These are phyloP conservation scores for Collybia nuda DNA, from an alignment of 768 basidiomycete species.

Conservation along the genomic window DNA sequence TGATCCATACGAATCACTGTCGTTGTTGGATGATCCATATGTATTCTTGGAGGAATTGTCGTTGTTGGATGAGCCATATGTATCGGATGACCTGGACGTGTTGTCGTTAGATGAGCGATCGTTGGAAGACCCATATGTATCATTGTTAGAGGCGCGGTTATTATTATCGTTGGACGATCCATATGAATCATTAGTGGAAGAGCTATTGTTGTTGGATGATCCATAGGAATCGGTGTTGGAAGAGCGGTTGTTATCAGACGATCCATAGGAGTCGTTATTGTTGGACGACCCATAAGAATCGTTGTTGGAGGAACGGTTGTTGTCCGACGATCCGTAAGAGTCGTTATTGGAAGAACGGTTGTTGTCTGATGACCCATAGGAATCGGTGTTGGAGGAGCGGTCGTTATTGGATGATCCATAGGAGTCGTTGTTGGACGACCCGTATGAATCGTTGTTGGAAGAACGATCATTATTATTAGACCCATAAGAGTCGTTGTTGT, in stretches of 20 bases:
- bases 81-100: constrained; percentile 16
- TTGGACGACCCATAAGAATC: constrained; percentile 20
- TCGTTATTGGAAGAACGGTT: constrained; percentile 4
- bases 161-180: constrained; percentile 12
- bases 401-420: constrained; percentile 26
- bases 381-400: constrained; percentile 23
- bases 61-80: constrained; percentile 4
- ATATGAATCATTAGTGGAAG: constrained; percentile 17
- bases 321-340: constrained; percentile 12
- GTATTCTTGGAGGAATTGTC: neutral
- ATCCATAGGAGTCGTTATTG: constrained; percentile 23
- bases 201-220: constrained; percentile 18
- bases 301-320: constrained; percentile 21
- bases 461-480: constrained; percentile 7
- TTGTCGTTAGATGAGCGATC: constrained; percentile 20
- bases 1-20: constrained; percentile 17
- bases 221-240: constrained; percentile 22
- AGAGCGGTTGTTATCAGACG: constrained; percentile 23
- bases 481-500: constrained; percentile 19
- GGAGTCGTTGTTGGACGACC: constrained; percentile 15
- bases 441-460: constrained; percentile 7
- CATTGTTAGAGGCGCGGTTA: constrained; percentile 16
- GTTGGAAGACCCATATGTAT: constrained; percentile 16
- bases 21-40: constrained; percentile 4
- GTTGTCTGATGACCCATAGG: constrained; percentile 17